phyloP scores from a whole-genome alignment of 2,329 filamentous ascomycete species.

The Penicillium sp. region DNA sequence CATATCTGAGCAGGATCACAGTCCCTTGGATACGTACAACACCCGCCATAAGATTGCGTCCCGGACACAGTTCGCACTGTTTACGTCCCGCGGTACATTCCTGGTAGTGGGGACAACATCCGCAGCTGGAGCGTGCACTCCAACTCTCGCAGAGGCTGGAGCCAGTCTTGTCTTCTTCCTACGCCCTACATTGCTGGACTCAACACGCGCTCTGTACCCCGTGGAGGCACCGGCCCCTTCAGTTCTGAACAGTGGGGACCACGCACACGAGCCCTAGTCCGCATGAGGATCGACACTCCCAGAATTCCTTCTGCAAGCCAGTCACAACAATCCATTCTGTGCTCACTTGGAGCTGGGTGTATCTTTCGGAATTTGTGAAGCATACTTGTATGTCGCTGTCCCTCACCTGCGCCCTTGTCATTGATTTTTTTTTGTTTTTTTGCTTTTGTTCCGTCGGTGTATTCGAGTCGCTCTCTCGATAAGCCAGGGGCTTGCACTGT shows the following conservation, averaged over 20 bases:
- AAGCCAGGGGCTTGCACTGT: conserved; percentile 8
- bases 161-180: conserved; percentile 9
- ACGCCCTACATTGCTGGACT: conserved; percentile 30
- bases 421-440: neutral
- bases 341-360: conserved; percentile 1
- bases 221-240: neutral
- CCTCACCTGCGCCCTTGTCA: neutral
- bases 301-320: conserved; percentile 22
- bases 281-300: conserved; percentile 23
- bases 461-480: conserved; percentile 5
- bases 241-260: neutral
- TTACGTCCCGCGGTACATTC: conserved; percentile 24
- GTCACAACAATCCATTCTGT: conserved; percentile 23
- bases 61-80: conserved; percentile 3
- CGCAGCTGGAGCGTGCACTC: conserved; percentile 1
- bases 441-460: conserved; percentile 6
- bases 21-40: neutral
- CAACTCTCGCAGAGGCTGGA: conserved; percentile 7
- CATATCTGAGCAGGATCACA: neutral
- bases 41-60: neutral
- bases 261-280: conserved; percentile 8
- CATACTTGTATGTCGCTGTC: conserved; percentile 25
- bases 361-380: conserved; percentile 16
- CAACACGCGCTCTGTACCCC: conserved; percentile 8
- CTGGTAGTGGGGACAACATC: conserved; percentile 19